phyloP scores from a whole-genome alignment of 2,329 filamentous ascomycete genomes.

The Cercospora janseana region DNA sequence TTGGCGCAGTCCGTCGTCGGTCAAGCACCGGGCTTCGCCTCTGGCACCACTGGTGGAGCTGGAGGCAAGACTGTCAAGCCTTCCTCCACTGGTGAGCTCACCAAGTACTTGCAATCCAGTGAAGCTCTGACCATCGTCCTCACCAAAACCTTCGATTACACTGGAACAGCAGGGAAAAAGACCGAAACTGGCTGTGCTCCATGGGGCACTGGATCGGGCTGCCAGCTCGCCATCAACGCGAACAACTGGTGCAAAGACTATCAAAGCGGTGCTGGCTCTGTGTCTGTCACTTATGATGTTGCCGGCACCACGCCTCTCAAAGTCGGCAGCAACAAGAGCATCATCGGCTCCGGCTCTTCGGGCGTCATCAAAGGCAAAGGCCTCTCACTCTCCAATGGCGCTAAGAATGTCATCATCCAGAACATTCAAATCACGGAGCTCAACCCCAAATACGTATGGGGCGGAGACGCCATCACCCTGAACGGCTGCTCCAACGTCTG shows the following conservation, averaged over 20 bases:
- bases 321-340: conserved; percentile 44
- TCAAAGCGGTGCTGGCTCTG: conserved; percentile 9
- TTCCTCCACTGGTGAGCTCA: conserved; percentile 53
- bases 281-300: conserved; percentile 53
- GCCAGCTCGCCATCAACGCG: conserved; percentile 58
- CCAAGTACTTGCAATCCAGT: conserved; percentile 57
- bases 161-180: conserved; percentile 53
- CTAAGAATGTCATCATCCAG: conserved; percentile 56
- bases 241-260: conserved; percentile 53
- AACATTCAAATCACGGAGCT: conserved; percentile 42
- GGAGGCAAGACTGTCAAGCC: conserved; percentile 42
- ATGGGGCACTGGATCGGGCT: conserved; percentile 41
- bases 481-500: conserved; percentile 39
- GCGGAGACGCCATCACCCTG: conserved; percentile 42
- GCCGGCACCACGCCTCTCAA: conserved; percentile 47
- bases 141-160: conserved; percentile 56
- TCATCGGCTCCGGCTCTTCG: conserved; percentile 42
- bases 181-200: conserved; percentile 58
- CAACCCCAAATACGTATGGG: conserved; percentile 43
- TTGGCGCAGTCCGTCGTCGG: conserved; percentile 28
- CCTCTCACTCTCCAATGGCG: conserved; percentile 39
- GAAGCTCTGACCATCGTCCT: conserved; percentile 58
- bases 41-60: conserved; percentile 61
- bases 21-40: conserved; percentile 50
- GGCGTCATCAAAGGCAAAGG: conserved; percentile 47